Conservation (phyloP, 164 flowering plant genomes). For the Tetracentron sinense region DNA sequence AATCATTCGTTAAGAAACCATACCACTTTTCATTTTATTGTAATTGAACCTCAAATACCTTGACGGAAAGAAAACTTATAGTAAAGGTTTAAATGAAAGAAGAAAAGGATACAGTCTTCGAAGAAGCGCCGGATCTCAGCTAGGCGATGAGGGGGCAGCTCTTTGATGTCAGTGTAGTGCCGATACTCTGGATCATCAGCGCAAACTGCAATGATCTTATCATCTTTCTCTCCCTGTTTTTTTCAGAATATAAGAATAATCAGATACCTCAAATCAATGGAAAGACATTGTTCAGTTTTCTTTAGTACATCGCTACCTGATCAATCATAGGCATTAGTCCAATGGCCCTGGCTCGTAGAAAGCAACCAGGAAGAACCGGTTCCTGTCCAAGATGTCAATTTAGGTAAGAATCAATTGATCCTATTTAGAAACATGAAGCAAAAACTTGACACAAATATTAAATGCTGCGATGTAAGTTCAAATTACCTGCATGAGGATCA, state of each 20-base stretch:
- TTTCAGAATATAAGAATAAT: not conserved
- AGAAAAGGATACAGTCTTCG: slow-evolving; percentile 64
- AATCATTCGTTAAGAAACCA: slow-evolving; percentile 28
- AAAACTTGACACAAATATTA: not conserved
- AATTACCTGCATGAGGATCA: slow-evolving; percentile 69
- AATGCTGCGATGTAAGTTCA: not conserved
- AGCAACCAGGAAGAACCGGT: slow-evolving; percentile 68
- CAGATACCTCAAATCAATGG: not conserved
- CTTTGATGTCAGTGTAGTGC: slow-evolving; percentile 55
- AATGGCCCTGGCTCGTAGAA: slow-evolving; percentile 62
- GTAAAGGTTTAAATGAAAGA: not conserved
- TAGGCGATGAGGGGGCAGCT: slow-evolving; percentile 68
- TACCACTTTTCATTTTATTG: no score
- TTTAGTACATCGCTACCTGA: slow-evolving; percentile 20
- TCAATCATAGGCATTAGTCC: slow-evolving; percentile 72
- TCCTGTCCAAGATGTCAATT: slow-evolving; percentile 34
- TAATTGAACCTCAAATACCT: not conserved
- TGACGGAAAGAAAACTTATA: not conserved
- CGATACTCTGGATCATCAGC: slow-evolving; percentile 77
- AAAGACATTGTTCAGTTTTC: not conserved
- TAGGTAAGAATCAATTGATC: not conserved
- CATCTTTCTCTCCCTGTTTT: slow-evolving; percentile 71
- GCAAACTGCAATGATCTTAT: slow-evolving; percentile 75
- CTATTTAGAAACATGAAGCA: not conserved
- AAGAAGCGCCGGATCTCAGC: slow-evolving; percentile 68